A percentile compares a stretch with the other conserved stretches of the same genome.
Conservation (phyloP, 2,329 filamentous ascomycete species). For the Cordyceps fumosorosea region DNA sequence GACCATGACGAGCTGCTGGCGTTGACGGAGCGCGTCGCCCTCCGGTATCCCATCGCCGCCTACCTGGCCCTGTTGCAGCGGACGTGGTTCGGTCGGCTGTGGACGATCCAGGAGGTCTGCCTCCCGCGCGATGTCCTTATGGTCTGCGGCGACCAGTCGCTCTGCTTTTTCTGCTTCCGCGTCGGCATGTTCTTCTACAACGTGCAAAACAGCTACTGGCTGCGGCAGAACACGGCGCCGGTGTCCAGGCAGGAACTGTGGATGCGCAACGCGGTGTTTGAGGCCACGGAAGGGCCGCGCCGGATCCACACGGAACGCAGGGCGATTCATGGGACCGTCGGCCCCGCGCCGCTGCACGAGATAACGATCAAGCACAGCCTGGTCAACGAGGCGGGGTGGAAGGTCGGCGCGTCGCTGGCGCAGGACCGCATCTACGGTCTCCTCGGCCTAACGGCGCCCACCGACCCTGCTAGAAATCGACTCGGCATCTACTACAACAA, state of each 20-base stretch:
- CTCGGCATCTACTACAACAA: conserved; percentile 17
- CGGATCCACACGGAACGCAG: conserved; percentile 26
- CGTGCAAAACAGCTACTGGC: conserved; percentile 26
- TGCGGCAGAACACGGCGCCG: conserved; percentile 7
- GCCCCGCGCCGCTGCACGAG: conserved; percentile 20
- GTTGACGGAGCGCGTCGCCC: conserved; percentile 19
- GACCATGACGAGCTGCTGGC: conserved; percentile 24
- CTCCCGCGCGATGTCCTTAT: conserved; percentile 21
- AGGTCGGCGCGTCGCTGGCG: conserved; percentile 21
- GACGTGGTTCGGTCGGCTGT: conserved; percentile 27
- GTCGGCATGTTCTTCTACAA: conserved; percentile 23
- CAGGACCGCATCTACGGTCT: conserved; percentile 28
- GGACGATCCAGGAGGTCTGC: conserved; percentile 29
- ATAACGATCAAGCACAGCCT: conserved; percentile 24
- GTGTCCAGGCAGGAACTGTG: conserved; percentile 15
- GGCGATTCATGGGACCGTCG: conserved; percentile 20
- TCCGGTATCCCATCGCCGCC: conserved; percentile 21
- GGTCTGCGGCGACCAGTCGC: conserved; percentile 20
- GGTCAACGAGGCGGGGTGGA: conserved; percentile 18
- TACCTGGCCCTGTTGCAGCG: conserved; percentile 23
- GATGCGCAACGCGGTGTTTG: conserved; percentile 18
- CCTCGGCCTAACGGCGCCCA: conserved; percentile 22
- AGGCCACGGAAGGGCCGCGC: conserved; percentile 17
- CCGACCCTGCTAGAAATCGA: conserved; percentile 16
- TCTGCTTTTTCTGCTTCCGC: conserved; percentile 24